A percentile compares a stretch with the other conserved stretches of the same genome.
These are phyloP conservation scores for Cercophora sp. DNA, from an alignment of 495 filamentous ascomycete species.

Conservation along the genomic window DNA sequence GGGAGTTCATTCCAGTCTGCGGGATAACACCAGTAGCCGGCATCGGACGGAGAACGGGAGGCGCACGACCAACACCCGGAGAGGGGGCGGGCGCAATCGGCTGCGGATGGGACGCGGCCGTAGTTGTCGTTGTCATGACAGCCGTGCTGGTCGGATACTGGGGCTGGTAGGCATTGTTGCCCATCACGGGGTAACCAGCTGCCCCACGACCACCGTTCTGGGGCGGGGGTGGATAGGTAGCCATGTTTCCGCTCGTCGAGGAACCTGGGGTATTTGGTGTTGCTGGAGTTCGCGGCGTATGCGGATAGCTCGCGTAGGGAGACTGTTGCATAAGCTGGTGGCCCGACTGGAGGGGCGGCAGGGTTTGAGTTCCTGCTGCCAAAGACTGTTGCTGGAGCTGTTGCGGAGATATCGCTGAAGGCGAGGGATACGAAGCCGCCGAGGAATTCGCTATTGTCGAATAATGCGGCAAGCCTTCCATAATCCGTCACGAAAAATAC, in stretches of 20 bases:
- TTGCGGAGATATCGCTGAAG: slow-evolving; percentile 27
- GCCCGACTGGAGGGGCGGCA: slow-evolving; percentile 66
- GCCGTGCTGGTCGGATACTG: slow-evolving; percentile 58
- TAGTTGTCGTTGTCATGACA: slow-evolving; percentile 62
- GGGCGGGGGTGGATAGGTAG: slow-evolving; percentile 56
- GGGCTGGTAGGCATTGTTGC: slow-evolving; percentile 49
- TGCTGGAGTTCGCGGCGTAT: slow-evolving; percentile 59
- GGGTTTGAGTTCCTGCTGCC: slow-evolving; percentile 59
- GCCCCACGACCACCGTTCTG: slow-evolving; percentile 52
- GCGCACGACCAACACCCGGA: slow-evolving; percentile 51
- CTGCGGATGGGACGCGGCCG: slow-evolving; percentile 64
- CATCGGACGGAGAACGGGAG: slow-evolving; percentile 56
- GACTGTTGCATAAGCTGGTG: slow-evolving; percentile 56
- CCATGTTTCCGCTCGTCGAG: slow-evolving; percentile 54
- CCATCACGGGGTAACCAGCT: slow-evolving; percentile 40
- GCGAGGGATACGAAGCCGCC: slow-evolving; percentile 32
- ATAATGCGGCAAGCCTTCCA: slow-evolving; percentile 33
- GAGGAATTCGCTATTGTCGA: slow-evolving; percentile 38
- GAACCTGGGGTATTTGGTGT: slow-evolving; percentile 60
- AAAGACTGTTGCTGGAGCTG: slow-evolving; percentile 39
- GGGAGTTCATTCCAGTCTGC: slow-evolving; percentile 46
- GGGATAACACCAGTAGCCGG: slow-evolving; percentile 57
- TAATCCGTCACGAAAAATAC: slow-evolving; percentile 35
- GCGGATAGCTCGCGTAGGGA: slow-evolving; percentile 57
- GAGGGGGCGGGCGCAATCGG: slow-evolving; percentile 68